Percentiles rank a stretch among this genome's conserved stretches.
These are phyloP conservation scores for Rosa rugosa DNA, from an alignment of 306 rosid species.

Conservation along the genomic window DNA sequence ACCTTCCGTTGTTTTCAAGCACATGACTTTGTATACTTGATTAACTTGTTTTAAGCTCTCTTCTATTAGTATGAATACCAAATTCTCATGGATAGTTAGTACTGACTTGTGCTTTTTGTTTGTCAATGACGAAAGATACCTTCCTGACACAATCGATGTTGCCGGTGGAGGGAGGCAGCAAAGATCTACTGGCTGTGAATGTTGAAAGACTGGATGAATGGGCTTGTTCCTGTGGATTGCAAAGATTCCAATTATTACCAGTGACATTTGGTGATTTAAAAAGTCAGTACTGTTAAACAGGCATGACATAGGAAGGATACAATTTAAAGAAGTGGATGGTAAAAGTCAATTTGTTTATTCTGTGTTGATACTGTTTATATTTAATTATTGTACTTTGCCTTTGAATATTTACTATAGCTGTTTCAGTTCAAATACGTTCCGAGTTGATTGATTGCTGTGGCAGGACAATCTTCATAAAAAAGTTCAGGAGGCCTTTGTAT, in stretches of 20 bases:
- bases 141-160: conserved; percentile 86
- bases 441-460: neutral
- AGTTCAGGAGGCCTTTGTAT: neutral
- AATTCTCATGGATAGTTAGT: neutral
- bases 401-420: neutral
- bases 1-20: neutral
- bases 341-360: conserved; percentile 19
- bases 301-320: conserved; percentile 23
- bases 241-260: conserved; percentile 18
- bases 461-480: neutral
- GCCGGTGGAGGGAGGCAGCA: conserved; percentile 81
- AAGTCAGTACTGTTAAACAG: conserved; percentile 24
- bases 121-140: conserved; percentile 52
- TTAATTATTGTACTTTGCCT: conserved; percentile 19
- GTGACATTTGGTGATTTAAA: conserved; percentile 22
- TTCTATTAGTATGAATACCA: neutral
- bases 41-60: neutral
- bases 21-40: neutral
- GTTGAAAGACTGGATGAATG: conserved; percentile 38
- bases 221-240: conserved; percentile 27
- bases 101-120: conserved; percentile 7
- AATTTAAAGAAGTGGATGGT: conserved; percentile 23
- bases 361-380: conserved; percentile 24
- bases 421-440: neutral
- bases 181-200: conserved; percentile 92